Evolutionary conservation across 2,329 filamentous ascomycete genomes (phyloP).

Genomic region (Xylariaceae sp.): DNA sequence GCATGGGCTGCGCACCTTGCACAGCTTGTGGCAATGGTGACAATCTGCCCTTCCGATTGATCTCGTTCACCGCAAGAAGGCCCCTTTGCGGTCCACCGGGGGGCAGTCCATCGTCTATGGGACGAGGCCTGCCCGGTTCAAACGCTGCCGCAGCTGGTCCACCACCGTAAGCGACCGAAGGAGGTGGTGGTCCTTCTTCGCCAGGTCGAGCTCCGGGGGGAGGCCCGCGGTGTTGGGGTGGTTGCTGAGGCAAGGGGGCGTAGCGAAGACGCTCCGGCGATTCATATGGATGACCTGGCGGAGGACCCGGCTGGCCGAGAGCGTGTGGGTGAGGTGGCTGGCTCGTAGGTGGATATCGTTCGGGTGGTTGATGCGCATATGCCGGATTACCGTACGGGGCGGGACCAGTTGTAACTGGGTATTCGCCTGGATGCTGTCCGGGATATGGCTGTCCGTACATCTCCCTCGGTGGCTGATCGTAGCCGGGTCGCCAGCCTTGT

Average conservation of each 20-base stretch:
- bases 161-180: slow-evolving; percentile 49
- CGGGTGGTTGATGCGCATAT: slow-evolving; percentile 37
- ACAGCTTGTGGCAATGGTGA: slow-evolving; percentile 92
- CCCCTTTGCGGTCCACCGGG: slow-evolving; percentile 59
- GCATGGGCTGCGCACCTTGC: slow-evolving; percentile 82
- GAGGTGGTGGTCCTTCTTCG: slow-evolving; percentile 50
- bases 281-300: slow-evolving; percentile 40
- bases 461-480: slow-evolving; percentile 40
- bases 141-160: slow-evolving; percentile 41
- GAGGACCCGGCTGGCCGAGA: slow-evolving; percentile 28
- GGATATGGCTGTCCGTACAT: slow-evolving; percentile 43
- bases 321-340: slow-evolving; percentile 33
- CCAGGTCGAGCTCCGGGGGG: slow-evolving; percentile 39
- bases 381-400: slow-evolving; percentile 37
- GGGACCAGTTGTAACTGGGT: slow-evolving; percentile 43
- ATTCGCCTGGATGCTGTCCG: slow-evolving; percentile 48
- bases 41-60: slow-evolving; percentile 76
- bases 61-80: slow-evolving; percentile 75
- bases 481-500: slow-evolving; percentile 38
- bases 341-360: slow-evolving; percentile 39
- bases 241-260: slow-evolving; percentile 30
- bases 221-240: slow-evolving; percentile 33
- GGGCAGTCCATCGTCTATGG: slow-evolving; percentile 53
- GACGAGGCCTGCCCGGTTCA: slow-evolving; percentile 42
- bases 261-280: slow-evolving; percentile 51